Base-by-base conservation (phyloP, 2,329 filamentous ascomycete genomes). In the Colletotrichum sp. region DNA sequence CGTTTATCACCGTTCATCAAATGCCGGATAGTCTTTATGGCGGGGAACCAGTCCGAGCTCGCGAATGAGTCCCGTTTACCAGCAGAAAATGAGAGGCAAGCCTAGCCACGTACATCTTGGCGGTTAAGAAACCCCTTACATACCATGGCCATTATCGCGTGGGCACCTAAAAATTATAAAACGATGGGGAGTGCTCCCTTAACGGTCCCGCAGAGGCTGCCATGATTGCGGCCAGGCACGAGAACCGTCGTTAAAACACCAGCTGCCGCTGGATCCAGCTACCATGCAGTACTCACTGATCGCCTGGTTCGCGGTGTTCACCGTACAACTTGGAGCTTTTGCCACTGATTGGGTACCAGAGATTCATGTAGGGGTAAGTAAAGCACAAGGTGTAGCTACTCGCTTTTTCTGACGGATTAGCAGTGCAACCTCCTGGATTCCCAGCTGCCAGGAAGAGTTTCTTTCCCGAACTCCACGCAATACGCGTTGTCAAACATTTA, bases 401-500 rank as follows among this genome's bases (percentile, higher is more conserved):
- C 5, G 18, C 10, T 1, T 13, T n/a, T 18, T 5, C 70, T 67
- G 7, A 70, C 32, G 13, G 16, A 13, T 36, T 15, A 8, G 26
- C 32, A 80, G 79, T 81, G 80, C 72, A 16, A 32, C 18, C 30
- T 48, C 21, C 77, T 82, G 34, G 71, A 71, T 5, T 9, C 63
- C 12, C 21, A 65, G 18, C 77, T 80, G 5, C 79, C 81, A 21
- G 72, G 71, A 15, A 75, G 69, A 13, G 74, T 81, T n/a, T 71
- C 64, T 6, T 79, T 79, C 43, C 80, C 79, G 26, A 77, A 79
- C 71, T 74, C 79, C 4, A 48, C 80, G 9, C 36, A 70, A 26
- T 82, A 81, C 77, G 61, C 61, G 64, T 6, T 60, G 6, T 78
- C 78, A 28, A 81, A 81, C 61, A 74, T 26, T 18, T 84, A 84